Base-by-base conservation (phyloP, 23 red algal genomes). In the Chondrus crispus region DNA sequence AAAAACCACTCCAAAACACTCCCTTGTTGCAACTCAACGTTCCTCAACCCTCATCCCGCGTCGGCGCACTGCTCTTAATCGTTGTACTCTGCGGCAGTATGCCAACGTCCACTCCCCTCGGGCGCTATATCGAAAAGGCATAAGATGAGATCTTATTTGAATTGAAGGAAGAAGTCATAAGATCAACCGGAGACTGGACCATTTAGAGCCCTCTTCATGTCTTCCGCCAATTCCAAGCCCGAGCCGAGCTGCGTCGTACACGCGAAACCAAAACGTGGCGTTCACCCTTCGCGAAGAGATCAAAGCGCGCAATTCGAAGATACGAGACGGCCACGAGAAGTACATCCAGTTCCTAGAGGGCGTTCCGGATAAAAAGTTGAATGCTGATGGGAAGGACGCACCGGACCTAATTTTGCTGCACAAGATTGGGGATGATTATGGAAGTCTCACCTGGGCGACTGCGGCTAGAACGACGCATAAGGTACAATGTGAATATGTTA, bases 151-250 rank as follows among this genome's bases (percentile, higher is more conserved):
- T 78, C 32, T 18, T 49, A 26, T 48, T 12, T 24, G 53, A 43
- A 22, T 5, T 20, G 42, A 78, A 78, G 33, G 42, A 78, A 12
- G 72, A 78, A 16, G 32, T 78, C 5, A 43, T 2, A 78, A 5
- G 16, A 8, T 78, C 37, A 78, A 28, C 26, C 20, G 35, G 52
- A 47, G 72, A 4, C 4, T 77, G 3, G 72, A 77, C 14, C 13
- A 3, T 77, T 22, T 77, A 2, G 72, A 77, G 42, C 40, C 72
- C 7, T 4, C 30, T 47, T 77, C 40, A 3, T n/a, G 72, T 19
- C 72, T 77, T 40, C 4, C 72, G 3, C 72, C 40, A 13, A 77
- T 77, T 47, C 72, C 72, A 54, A 80, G 74, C 18, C 74, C 46
- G 33, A 55, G 51, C 2, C 29, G 74, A 3, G 74, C 24, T 9